These are phyloP conservation scores for Cytospora piceae DNA, from an alignment of 2,329 filamentous ascomycete species.

Conservation along the genomic window DNA sequence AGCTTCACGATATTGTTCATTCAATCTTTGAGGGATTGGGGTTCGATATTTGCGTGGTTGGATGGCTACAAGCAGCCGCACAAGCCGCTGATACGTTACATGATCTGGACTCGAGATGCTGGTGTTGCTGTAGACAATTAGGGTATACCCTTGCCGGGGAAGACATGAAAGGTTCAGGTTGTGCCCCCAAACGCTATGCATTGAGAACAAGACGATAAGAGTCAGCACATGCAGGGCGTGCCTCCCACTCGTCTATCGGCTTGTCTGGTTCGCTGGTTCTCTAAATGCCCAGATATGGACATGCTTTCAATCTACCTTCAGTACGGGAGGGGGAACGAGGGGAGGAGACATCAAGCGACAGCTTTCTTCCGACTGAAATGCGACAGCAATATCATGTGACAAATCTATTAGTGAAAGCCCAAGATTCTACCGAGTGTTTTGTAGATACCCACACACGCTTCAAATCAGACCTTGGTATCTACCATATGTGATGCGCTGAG, in stretches of 20 bases:
- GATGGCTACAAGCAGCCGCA: neutral
- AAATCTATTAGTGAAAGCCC: neutral
- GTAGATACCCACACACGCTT: neutral
- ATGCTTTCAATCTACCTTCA: neutral
- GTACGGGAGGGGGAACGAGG: neutral
- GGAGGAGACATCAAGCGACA: neutral
- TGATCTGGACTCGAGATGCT: neutral
- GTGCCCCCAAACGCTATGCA: neutral
- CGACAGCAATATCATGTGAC: neutral
- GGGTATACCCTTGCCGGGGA: neutral
- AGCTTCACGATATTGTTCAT: neutral
- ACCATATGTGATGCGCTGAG: neutral
- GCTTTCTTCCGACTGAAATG: neutral
- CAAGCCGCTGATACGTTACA: neutral
- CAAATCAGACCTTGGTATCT: slow-evolving; percentile 1
- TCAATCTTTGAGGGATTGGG: neutral
- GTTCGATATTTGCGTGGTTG: neutral
- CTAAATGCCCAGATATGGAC: neutral
- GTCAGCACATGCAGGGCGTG: neutral
- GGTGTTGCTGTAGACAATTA: neutral
- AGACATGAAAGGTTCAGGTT: neutral
- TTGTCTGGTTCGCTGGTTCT: neutral
- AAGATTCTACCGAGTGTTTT: neutral
- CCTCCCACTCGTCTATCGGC: neutral
- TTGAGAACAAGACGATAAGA: neutral